These are phyloP conservation scores for Mortierella sp. DNA, from an alignment of 371 early-diverging fungal species.

Conservation along the genomic window DNA sequence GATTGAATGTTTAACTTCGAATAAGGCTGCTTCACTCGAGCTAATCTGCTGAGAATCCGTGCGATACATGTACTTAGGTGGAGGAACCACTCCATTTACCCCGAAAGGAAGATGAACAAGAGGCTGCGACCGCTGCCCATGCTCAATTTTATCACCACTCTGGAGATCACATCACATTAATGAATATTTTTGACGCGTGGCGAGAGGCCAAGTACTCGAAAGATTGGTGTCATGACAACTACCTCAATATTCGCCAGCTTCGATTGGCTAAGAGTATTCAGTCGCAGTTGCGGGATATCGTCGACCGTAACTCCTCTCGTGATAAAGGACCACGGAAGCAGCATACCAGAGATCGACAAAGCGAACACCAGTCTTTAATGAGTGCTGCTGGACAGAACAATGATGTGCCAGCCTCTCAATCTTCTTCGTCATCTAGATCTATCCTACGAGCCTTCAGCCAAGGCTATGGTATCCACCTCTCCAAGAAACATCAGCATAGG, in stretches of 20 bases:
- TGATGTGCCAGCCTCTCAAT: constrained; percentile 12
- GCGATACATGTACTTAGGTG: constrained; percentile 69
- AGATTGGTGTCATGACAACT: constrained; percentile 95
- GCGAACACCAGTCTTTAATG: not conserved
- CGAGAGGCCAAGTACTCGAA: constrained; percentile 80
- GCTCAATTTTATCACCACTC: constrained; percentile 70
- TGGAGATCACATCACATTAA: constrained; percentile 94
- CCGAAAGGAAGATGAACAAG: constrained; percentile 78
- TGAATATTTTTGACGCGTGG: constrained; percentile 93
- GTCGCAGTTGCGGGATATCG: constrained; percentile 88
- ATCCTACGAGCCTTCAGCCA: constrained; percentile 77
- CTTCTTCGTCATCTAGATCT: constrained; percentile 61
- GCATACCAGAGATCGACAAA: not conserved
- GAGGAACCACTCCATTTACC: constrained; percentile 89
- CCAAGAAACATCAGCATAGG: constrained; percentile 77
- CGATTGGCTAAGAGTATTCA: constrained; percentile 90
- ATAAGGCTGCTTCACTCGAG: too few species aligned
- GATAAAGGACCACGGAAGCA: constrained; percentile 19
- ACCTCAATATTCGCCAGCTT: constrained; percentile 87
- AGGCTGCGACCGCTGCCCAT: constrained; percentile 85
- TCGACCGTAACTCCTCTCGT: constrained; percentile 72
- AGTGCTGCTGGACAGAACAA: not conserved
- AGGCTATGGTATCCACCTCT: constrained; percentile 82
- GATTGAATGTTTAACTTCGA: not conserved
- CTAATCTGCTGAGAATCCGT: constrained; percentile 74